These are phyloP conservation scores for Sphagnum contortum DNA, from an alignment of 225 moss, liverwort and hornwort species.

Conservation along the genomic window DNA sequence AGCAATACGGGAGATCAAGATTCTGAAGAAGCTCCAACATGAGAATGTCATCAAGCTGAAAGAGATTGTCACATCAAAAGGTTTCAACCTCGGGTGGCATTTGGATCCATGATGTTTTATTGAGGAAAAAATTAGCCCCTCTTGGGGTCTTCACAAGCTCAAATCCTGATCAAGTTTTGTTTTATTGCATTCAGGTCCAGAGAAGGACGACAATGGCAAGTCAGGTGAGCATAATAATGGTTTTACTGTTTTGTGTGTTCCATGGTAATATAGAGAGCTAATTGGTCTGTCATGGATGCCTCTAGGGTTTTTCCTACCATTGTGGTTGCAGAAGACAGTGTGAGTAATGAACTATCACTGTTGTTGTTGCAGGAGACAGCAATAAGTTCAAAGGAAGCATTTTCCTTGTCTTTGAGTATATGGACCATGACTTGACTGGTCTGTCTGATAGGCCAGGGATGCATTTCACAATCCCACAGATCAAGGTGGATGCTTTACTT, in stretches of 20 bases:
- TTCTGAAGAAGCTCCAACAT: no score
- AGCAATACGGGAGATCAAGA: no score
- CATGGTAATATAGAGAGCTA: background rate
- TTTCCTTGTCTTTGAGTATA: slow-evolving; percentile 95
- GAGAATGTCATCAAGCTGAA: no score
- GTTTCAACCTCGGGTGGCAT: no score
- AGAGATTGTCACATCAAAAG: no score
- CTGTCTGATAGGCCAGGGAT: slow-evolving; percentile 92
- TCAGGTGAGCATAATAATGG: slow-evolving; percentile 10
- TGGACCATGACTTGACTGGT: slow-evolving; percentile 93
- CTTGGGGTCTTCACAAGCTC: no score
- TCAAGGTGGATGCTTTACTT: slow-evolving; percentile 42
- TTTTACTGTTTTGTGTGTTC: background rate
- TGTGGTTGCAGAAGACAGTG: background rate
- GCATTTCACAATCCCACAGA: slow-evolving; percentile 85
- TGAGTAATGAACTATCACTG: background rate
- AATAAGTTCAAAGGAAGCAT: slow-evolving; percentile 88
- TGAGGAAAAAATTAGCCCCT: no score
- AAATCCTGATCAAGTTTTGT: no score
- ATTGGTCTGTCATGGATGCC: background rate
- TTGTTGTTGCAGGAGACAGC: slow-evolving; percentile 33
- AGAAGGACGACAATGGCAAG: slow-evolving; percentile 56
- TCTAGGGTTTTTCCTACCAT: background rate
- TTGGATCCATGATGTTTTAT: no score
- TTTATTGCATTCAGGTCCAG: slow-evolving; percentile 25